Evolutionary conservation across 345 rosid genomes (phyloP).

Genomic region (Combretum micranthum): DNA sequence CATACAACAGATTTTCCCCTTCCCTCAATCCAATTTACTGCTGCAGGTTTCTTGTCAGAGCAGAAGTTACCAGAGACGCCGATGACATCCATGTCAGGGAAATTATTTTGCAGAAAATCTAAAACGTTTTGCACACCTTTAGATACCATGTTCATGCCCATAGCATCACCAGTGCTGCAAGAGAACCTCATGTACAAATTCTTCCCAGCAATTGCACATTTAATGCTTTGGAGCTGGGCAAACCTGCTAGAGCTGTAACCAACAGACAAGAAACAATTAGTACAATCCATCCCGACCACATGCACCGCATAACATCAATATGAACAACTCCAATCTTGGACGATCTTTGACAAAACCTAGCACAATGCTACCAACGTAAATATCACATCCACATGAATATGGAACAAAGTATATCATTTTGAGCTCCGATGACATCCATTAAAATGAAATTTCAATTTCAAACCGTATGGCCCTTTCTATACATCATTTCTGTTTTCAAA

Average conservation of each 20-base stretch:
- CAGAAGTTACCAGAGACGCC: conserved; percentile 71
- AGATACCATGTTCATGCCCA: conserved; percentile 87
- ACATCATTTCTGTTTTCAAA: too few relatives aligned
- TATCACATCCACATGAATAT: too few relatives aligned
- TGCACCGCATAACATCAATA: background rate
- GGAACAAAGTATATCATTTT: too few relatives aligned
- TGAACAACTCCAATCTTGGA: too few relatives aligned
- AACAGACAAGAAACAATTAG: background rate
- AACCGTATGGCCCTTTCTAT: too few relatives aligned
- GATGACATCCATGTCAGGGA: conserved; percentile 64
- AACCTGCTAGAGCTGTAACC: conserved; percentile 55
- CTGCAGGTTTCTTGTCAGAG: conserved; percentile 71
- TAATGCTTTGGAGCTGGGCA: conserved; percentile 44
- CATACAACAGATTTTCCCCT: conserved; percentile 75
- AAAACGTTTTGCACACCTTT: conserved; percentile 70
- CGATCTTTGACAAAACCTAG: too few relatives aligned
- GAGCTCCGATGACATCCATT: too few relatives aligned
- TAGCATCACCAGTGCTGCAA: conserved; percentile 68
- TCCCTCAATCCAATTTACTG: conserved; percentile 74
- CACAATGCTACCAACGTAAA: too few relatives aligned
- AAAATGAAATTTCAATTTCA: too few relatives aligned
- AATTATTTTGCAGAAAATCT: conserved; percentile 52
- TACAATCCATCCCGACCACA: background rate
- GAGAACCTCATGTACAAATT: conserved; percentile 50
- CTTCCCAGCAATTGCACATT: conserved; percentile 61